Evolutionary conservation across 176 grass and related monocot genomes (phyloP), one percentile per base, ranked within the genome.

Genomic region (Puccinellia tenuiflora): DNA sequence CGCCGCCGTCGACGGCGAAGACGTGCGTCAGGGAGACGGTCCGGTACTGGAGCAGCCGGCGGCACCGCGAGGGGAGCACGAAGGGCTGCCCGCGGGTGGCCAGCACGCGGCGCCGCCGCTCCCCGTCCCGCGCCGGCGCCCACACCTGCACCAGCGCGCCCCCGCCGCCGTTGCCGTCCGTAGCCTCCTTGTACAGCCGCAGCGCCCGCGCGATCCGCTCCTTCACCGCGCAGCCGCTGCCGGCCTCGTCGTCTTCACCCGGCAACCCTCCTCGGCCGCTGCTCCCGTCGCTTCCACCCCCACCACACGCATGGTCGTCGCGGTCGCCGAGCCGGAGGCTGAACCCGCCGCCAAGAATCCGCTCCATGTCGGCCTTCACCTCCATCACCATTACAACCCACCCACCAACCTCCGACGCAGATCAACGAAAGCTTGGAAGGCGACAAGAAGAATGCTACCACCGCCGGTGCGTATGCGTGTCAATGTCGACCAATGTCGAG

Each of bases 81-180:
- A 98, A 98, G 0, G 96, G 96, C 80, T 98, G 96, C 21, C 91
- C 96, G 0, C 90, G 90, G 9, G 96, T 95, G 0, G 96, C 81
- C 34, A 98, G 92, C 53, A 98, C 92, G 20, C 66, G 88, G 2
- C 92, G 87, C 0, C 89, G 86, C 10, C 22, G 60, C 25, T 86
- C 78, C 40, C 93, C 96, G 82, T 89, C 88, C 50, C 84, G 84
- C 46, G 85, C 88, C 26, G 92, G 96, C 24, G 87, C 96, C 96
- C 96, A 96, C 20, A 96, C 96, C 91, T 96, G 93, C 53, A 98
- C 82, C 50, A 98, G 88, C 22, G 90, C 66, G 21, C 86, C 66
- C 5, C 40, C 26, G 21, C 9, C 43, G 43, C 81, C 80, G 34
- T 57, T 62, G 96, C 28, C n/a, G n/a, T n/a, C n/a, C n/a, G n/a